Conservation (phyloP, 306 rosid species). For the Myrica gale region DNA sequence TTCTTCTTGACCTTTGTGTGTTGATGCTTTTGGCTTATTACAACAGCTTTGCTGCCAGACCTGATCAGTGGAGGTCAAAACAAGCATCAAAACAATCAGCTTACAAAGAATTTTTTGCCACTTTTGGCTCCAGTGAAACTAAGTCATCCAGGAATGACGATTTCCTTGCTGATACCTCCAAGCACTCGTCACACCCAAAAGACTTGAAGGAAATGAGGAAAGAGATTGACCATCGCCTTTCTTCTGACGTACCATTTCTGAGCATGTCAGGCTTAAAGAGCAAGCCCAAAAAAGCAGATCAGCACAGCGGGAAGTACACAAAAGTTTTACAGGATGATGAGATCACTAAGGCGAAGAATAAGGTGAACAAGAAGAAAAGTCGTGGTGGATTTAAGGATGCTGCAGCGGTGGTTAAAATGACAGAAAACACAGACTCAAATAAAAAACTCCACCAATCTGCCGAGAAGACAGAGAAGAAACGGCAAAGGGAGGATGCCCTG, state of each 20-base stretch:
- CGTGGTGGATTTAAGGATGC: slow-evolving; percentile 28
- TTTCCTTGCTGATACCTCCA: slow-evolving; percentile 51
- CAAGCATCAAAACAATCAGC: slow-evolving; percentile 77
- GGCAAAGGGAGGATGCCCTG: slow-evolving; percentile 31
- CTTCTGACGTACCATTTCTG: slow-evolving; percentile 62
- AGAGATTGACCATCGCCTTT: slow-evolving; percentile 56
- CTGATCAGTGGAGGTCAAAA: slow-evolving; percentile 89
- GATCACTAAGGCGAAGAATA: slow-evolving; percentile 34
- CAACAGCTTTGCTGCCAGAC: slow-evolving; percentile 66
- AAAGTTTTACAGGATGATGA: slow-evolving; percentile 34
- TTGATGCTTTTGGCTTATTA: slow-evolving; percentile 24
- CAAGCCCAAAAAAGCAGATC: slow-evolving; percentile 42
- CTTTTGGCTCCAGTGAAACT: slow-evolving; percentile 61
- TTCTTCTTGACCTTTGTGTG: neutral
- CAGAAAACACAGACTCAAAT: neutral
- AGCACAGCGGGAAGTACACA: slow-evolving; percentile 32
- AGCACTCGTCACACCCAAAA: slow-evolving; percentile 41
- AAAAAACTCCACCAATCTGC: neutral
- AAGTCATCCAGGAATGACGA: slow-evolving; percentile 39
- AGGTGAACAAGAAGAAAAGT: slow-evolving; percentile 33
- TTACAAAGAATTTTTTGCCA: slow-evolving; percentile 56
- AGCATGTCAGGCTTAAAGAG: slow-evolving; percentile 45
- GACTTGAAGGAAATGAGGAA: slow-evolving; percentile 54
- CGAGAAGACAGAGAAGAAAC: slow-evolving; percentile 35
- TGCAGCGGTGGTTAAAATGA: slow-evolving; percentile 1